Evolutionary conservation across 208 protist species (phyloP).

Genomic region (Vickermania spadyakhi): DNA sequence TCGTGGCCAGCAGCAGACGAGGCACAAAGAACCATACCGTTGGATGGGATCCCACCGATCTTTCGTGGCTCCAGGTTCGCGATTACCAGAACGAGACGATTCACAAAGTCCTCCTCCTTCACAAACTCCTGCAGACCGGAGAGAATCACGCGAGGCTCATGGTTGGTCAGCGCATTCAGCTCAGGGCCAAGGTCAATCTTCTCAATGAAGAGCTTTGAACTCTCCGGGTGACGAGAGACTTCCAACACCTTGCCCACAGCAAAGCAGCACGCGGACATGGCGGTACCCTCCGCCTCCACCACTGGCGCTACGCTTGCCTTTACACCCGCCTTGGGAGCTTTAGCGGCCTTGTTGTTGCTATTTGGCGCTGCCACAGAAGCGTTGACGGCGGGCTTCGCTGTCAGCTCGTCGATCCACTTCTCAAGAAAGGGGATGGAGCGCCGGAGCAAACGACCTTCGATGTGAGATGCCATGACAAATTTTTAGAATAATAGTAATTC

Average conservation of each 20-base stretch:
- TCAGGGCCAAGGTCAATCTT: constrained; percentile 90
- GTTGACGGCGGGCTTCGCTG: not conserved
- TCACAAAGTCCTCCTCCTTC: constrained; percentile 71
- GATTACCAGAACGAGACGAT: constrained; percentile 80
- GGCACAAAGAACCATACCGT: constrained; percentile 92
- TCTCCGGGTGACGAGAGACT: constrained; percentile 83
- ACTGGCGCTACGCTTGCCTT: constrained; percentile 2
- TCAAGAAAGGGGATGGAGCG: constrained; percentile 71
- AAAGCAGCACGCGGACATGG: constrained; percentile 83
- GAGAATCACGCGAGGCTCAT: constrained; percentile 82
- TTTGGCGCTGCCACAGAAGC: not conserved
- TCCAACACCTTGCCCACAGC: constrained; percentile 81
- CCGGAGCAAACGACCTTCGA: constrained; percentile 66
- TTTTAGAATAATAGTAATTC: constrained; percentile 10
- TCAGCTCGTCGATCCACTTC: constrained; percentile 61
- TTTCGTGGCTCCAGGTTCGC: constrained; percentile 92
- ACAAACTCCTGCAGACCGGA: constrained; percentile 87
- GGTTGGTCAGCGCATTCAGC: constrained; percentile 37
- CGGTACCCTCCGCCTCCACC: constrained; percentile 19
- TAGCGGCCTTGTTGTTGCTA: constrained; percentile 1
- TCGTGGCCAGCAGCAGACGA: constrained; percentile 48
- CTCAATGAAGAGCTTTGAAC: constrained; percentile 88
- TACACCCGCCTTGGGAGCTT: constrained; percentile 13
- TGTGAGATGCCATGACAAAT: constrained; percentile 23
- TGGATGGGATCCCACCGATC: constrained; percentile 81